These are phyloP conservation scores for Boletus sp. DNA, from an alignment of 768 basidiomycete genomes.

Conservation along the genomic window DNA sequence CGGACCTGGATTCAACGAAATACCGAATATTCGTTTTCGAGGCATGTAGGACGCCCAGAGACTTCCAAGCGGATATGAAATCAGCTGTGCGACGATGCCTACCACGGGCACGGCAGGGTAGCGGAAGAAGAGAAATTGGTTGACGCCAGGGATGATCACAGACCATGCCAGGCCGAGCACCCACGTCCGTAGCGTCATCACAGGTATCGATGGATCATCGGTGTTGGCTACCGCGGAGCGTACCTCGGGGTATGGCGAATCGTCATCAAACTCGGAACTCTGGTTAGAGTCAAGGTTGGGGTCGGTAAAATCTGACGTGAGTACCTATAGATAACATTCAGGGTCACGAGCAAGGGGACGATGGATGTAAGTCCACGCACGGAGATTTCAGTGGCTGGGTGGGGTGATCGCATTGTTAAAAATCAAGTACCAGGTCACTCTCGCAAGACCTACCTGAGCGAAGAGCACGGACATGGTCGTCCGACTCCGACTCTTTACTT, in stretches of 20 bases:
- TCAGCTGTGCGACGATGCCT: conserved; percentile 65
- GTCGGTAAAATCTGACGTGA: conserved; percentile 17
- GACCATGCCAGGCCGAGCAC: conserved; percentile 69
- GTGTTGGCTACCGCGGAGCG: conserved; percentile 67
- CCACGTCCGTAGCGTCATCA: conserved; percentile 66
- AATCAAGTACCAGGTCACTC: neutral
- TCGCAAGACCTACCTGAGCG: conserved; percentile 18
- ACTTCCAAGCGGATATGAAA: conserved; percentile 67
- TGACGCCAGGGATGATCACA: conserved; percentile 59
- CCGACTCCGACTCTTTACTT: conserved; percentile 22
- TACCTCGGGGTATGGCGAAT: conserved; percentile 72
- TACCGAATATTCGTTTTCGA: conserved; percentile 52
- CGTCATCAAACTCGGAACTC: conserved; percentile 42
- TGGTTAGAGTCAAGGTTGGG: conserved; percentile 25
- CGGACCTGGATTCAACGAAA: conserved; percentile 68
- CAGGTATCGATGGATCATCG: conserved; percentile 63
- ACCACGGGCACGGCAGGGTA: conserved; percentile 63
- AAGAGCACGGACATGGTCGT: conserved; percentile 10
- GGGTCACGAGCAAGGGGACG: neutral
- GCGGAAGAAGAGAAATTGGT: conserved; percentile 78
- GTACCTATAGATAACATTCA: neutral
- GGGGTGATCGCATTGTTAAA: neutral
- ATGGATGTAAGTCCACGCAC: conserved; percentile 13
- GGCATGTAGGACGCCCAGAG: conserved; percentile 54
- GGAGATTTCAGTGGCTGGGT: conserved; percentile 14